These are phyloP conservation scores for Melocanna baccifera DNA, from an alignment of 176 grass and related monocot genomes.

Conservation along the genomic window DNA sequence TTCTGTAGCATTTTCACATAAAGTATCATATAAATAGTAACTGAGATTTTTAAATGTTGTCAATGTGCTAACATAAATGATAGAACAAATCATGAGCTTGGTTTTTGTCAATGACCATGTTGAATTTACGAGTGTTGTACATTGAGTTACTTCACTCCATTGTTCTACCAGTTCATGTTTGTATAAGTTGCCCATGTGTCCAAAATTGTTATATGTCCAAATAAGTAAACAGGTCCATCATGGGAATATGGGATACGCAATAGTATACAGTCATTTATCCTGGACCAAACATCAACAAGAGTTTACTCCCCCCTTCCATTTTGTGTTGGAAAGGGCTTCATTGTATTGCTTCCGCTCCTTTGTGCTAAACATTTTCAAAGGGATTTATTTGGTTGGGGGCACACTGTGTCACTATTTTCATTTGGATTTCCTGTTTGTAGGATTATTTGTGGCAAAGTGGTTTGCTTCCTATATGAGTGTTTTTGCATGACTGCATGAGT, in stretches of 20 bases:
- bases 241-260: background rate
- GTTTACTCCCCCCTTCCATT: background rate
- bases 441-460: constrained; percentile 6
- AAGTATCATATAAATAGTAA: background rate
- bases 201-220: background rate
- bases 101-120: background rate
- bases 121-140: background rate
- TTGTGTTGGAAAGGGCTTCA: background rate
- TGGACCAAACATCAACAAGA: background rate
- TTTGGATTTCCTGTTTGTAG: background rate
- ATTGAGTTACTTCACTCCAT: background rate
- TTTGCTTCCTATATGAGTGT: constrained; percentile 3
- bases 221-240: background rate
- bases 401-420: background rate
- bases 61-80: background rate
- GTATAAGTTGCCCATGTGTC: background rate
- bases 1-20: background rate
- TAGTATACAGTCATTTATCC: background rate
- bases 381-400: background rate
- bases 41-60: background rate
- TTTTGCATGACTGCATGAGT: background rate
- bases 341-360: background rate
- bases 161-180: background rate
- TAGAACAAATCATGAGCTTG: background rate
- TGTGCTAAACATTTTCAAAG: background rate